Evolutionary conservation across 2,329 filamentous ascomycete genomes (phyloP).

Genomic region (Fusarium foetens): DNA sequence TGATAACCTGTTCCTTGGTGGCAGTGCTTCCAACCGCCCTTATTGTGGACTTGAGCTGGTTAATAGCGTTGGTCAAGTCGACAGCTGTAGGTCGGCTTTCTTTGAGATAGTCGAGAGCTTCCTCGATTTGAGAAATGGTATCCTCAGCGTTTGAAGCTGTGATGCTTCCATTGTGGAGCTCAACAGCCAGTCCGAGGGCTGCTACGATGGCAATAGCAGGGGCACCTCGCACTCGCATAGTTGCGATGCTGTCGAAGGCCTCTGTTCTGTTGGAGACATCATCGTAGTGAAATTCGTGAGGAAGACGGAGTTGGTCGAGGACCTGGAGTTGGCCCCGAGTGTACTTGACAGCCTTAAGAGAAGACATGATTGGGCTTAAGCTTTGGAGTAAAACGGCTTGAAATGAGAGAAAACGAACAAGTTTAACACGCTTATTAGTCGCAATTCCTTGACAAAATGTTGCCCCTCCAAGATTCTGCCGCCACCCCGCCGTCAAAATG

Average conservation of each 20-base stretch:
- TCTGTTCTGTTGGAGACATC: conserved; percentile 74
- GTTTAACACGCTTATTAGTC: background rate
- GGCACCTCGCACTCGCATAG: conserved; percentile 81
- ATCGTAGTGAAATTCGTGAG: conserved; percentile 84
- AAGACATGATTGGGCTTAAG: conserved; percentile 55
- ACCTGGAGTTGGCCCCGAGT: conserved; percentile 76
- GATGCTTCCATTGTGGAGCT: conserved; percentile 69
- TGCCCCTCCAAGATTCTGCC: conserved; percentile 51
- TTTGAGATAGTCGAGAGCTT: conserved; percentile 86
- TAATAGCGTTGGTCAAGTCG: conserved; percentile 89
- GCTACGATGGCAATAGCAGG: conserved; percentile 99
- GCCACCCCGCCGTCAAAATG: conserved; percentile 42
- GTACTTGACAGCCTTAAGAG: conserved; percentile 82
- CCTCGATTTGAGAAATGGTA: conserved; percentile 76
- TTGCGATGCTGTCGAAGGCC: conserved; percentile 83
- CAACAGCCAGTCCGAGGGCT: conserved; percentile 85
- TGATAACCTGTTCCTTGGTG: conserved; percentile 64
- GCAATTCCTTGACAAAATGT: conserved; percentile 17
- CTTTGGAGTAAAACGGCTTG: no score
- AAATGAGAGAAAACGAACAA: background rate
- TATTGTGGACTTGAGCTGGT: conserved; percentile 76
- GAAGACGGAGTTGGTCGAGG: conserved; percentile 84
- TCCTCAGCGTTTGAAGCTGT: conserved; percentile 61
- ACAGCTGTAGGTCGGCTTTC: conserved; percentile 93
- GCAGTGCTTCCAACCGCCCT: conserved; percentile 57